phyloP scores from a whole-genome alignment of 257 asterid species.

The Ehretia macrophylla region DNA sequence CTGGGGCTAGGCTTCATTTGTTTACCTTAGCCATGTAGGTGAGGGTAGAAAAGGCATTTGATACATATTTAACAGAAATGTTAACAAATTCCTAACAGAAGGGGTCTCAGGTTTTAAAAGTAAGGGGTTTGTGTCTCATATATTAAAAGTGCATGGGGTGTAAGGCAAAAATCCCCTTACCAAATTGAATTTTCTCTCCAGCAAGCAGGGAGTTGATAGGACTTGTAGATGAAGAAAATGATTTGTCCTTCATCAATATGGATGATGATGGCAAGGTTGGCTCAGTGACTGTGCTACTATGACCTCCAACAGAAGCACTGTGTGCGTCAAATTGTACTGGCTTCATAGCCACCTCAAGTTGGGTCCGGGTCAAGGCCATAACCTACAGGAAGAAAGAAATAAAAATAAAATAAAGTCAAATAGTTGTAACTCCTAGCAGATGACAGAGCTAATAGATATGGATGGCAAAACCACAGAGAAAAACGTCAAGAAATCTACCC shows the following conservation, averaged over 20 bases:
- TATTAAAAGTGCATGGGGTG: too few species aligned
- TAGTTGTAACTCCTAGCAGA: slow-evolving; percentile 1
- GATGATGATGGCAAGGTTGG: slow-evolving; percentile 54
- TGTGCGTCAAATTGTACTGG: slow-evolving; percentile 63
- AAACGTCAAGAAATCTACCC: background rate
- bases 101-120: too few species aligned
- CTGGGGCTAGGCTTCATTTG: too few species aligned
- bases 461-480: background rate
- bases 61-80: too few species aligned
- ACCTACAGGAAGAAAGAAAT: slow-evolving; percentile 56
- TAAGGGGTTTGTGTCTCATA: too few species aligned
- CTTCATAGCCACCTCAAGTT: slow-evolving; percentile 86
- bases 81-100: too few species aligned
- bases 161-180: too few species aligned
- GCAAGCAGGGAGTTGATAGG: slow-evolving; percentile 92
- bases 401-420: too few species aligned
- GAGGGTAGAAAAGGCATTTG: too few species aligned
- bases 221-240: slow-evolving; percentile 65
- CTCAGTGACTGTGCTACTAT: slow-evolving; percentile 45
- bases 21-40: too few species aligned
- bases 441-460: background rate
- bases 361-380: slow-evolving; percentile 83
- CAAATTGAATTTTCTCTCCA: slow-evolving; percentile 96
- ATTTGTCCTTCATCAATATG: slow-evolving; percentile 55
- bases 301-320: slow-evolving; percentile 60